A percentile compares a stretch with the other conserved stretches of the same genome.
Evolutionary conservation across 139 green algal species (phyloP).

Genomic region (Diplosphaera chodatii): DNA sequence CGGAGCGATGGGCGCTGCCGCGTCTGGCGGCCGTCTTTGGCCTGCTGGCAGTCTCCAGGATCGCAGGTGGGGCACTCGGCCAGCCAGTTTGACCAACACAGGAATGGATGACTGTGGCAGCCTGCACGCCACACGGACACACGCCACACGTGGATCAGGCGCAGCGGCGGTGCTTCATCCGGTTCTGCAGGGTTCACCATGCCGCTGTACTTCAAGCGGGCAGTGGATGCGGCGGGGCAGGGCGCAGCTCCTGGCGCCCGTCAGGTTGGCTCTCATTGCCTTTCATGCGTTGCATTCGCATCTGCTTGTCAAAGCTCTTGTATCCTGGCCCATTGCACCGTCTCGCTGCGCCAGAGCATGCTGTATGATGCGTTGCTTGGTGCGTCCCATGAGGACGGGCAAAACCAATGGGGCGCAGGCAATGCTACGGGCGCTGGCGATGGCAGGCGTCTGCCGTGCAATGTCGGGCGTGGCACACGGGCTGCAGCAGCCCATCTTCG

Average conservation of each 20-base stretch:
- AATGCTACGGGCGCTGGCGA: not conserved
- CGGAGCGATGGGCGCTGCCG: not conserved
- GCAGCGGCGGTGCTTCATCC: too few relatives aligned
- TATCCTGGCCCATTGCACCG: too few relatives aligned
- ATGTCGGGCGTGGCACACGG: not conserved
- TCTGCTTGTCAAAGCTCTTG: too few relatives aligned
- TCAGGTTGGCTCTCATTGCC: not conserved
- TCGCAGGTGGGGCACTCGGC: not conserved
- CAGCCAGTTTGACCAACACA: too few relatives aligned
- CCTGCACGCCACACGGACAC: too few relatives aligned
- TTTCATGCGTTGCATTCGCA: too few relatives aligned
- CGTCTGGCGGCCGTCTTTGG: not conserved
- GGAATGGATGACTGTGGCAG: too few relatives aligned
- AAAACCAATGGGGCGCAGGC: not conserved
- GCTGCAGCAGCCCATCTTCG: not conserved
- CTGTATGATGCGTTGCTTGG: too few relatives aligned
- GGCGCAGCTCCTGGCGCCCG: too few relatives aligned
- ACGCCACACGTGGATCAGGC: too few relatives aligned
- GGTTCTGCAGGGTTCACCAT: not conserved
- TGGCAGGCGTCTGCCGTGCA: not conserved
- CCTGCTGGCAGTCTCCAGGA: not conserved
- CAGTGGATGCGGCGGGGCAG: not conserved
- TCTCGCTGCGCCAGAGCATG: too few relatives aligned
- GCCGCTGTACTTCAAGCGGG: slow-evolving; percentile 1
- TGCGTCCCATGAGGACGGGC: too few relatives aligned